These are phyloP conservation scores for Tripidium arundinaceum DNA, from an alignment of 202 grass and related monocot genomes.

Conservation along the genomic window DNA sequence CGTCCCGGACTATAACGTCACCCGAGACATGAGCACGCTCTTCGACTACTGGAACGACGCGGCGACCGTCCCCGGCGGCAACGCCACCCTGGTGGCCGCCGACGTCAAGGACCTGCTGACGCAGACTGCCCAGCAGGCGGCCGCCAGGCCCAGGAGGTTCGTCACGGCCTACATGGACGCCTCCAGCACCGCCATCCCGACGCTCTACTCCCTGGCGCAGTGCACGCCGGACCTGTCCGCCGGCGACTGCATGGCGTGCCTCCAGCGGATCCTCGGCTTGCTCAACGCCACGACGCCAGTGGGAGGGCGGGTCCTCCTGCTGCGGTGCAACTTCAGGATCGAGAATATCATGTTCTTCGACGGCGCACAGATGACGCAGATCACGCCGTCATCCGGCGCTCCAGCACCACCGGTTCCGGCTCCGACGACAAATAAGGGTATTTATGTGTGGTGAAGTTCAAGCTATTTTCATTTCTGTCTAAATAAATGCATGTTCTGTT, in stretches of 20 bases:
- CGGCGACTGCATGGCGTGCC: slow-evolving; percentile 36
- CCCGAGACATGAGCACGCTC: neutral
- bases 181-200: neutral
- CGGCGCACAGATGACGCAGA: neutral
- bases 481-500: neutral
- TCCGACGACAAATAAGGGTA: neutral
- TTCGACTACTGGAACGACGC: neutral
- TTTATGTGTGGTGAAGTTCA: neutral
- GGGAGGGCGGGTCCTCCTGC: slow-evolving; percentile 39
- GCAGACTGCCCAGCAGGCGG: slow-evolving; percentile 16
- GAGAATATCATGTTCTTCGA: slow-evolving; percentile 38
- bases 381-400: neutral
- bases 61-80: neutral
- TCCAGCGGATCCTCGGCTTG: slow-evolving; percentile 1
- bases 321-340: slow-evolving; percentile 53
- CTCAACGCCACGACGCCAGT: slow-evolving; percentile 3
- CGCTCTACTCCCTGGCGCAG: slow-evolving; percentile 53
- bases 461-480: neutral
- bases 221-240: slow-evolving; percentile 55
- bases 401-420: neutral
- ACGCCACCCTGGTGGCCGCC: neutral
- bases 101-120: slow-evolving; percentile 3
- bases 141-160: neutral
- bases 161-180: slow-evolving; percentile 33
- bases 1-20: neutral